Evolutionary conservation across 176 grass and related monocot species (phyloP).

Genomic region (Olyra latifolia): DNA sequence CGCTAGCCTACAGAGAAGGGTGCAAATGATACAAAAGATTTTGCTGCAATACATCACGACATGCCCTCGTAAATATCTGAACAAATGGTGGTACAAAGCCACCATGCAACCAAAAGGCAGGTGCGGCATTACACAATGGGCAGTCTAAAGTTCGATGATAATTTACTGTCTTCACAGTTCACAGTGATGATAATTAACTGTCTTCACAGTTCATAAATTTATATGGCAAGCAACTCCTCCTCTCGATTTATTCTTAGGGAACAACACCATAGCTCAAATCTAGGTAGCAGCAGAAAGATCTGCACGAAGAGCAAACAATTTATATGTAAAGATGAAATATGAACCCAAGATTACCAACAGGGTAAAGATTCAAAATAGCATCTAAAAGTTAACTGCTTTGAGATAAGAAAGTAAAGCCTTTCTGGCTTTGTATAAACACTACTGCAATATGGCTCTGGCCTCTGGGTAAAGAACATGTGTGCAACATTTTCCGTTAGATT

Average conservation of each 20-base stretch:
- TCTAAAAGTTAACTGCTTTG: neutral
- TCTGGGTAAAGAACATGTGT: neutral
- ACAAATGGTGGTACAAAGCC: neutral
- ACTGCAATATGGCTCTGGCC: neutral
- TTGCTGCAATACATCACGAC: conserved; percentile 6
- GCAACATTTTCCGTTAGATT: conserved; percentile 9
- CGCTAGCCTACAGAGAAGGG: neutral
- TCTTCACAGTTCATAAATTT: conserved; percentile 10
- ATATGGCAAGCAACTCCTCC: neutral
- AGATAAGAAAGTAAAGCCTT: neutral
- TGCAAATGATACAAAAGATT: neutral
- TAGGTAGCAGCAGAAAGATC: neutral
- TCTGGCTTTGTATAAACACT: neutral
- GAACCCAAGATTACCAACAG: neutral
- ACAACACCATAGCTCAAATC: neutral
- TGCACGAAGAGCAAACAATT: conserved; percentile 7
- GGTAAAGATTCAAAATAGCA: neutral
- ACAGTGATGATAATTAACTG: neutral
- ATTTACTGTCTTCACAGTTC: conserved; percentile 28
- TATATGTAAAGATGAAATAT: neutral
- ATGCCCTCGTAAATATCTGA: conserved; percentile 7
- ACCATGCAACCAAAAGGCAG: neutral
- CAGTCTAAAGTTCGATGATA: neutral
- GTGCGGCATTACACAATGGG: neutral
- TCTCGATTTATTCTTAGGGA: neutral